Conservation (phyloP, 2,329 filamentous ascomycete species). For the Atkinsonella texensis region DNA sequence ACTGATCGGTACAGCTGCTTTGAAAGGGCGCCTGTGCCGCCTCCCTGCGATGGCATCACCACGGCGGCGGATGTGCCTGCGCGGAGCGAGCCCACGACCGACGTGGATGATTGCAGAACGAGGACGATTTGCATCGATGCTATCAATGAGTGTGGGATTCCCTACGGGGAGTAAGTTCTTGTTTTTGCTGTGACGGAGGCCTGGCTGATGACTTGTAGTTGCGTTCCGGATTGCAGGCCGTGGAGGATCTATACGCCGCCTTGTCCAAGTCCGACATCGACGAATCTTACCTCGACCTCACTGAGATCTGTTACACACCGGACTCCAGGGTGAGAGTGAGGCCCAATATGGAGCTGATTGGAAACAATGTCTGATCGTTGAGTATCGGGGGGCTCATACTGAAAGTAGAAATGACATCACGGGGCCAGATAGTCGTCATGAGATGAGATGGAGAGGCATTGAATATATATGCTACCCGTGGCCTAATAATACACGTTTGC, state of each 20-base stretch:
- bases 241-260: conserved; percentile 8
- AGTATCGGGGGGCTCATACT: neutral
- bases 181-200: neutral
- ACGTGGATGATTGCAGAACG: conserved; percentile 12
- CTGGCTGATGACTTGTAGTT: conserved; percentile 7
- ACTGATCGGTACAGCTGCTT: neutral
- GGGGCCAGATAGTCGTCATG: neutral
- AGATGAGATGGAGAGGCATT: neutral
- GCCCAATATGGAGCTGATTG: too few species aligned
- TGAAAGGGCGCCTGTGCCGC: neutral
- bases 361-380: too few species aligned
- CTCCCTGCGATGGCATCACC: neutral
- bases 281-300: neutral
- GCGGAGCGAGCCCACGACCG: neutral
- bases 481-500: conserved; percentile 27
- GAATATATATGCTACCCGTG: neutral
- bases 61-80: neutral
- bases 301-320: too few species aligned
- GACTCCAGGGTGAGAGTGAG: neutral
- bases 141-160: conserved; percentile 14
- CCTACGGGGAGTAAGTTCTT: conserved; percentile 13
- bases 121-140: conserved; percentile 15
- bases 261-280: conserved; percentile 7
- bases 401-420: neutral
- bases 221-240: conserved; percentile 14